Evolutionary conservation across 2,329 filamentous ascomycete species (phyloP).

Genomic region (Phoma sp.): DNA sequence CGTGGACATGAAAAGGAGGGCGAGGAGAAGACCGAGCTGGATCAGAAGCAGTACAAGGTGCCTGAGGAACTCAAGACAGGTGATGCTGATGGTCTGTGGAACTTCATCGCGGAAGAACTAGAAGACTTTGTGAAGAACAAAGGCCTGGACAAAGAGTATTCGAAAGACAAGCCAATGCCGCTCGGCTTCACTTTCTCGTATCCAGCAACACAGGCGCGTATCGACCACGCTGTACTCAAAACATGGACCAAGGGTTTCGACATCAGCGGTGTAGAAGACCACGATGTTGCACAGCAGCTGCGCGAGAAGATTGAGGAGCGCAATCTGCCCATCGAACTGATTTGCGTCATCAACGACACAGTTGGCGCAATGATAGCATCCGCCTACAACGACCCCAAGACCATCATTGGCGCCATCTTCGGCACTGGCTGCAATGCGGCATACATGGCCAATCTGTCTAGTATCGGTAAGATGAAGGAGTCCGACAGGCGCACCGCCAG

Average conservation of each 20-base stretch:
- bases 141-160: slow-evolving; percentile 69
- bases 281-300: slow-evolving; percentile 89
- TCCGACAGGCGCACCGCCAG: slow-evolving; percentile 9
- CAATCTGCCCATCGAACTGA: slow-evolving; percentile 82
- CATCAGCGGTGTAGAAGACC: slow-evolving; percentile 86
- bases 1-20: slow-evolving; percentile 85
- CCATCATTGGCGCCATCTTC: slow-evolving; percentile 92
- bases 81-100: slow-evolving; percentile 85
- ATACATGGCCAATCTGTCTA: slow-evolving; percentile 86
- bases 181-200: slow-evolving; percentile 97
- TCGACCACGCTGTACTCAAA: slow-evolving; percentile 90
- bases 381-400: slow-evolving; percentile 82
- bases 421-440: slow-evolving; percentile 94
- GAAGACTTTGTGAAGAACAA: slow-evolving; percentile 90
- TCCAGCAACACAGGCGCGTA: slow-evolving; percentile 89
- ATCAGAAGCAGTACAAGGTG: slow-evolving; percentile 95
- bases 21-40: slow-evolving; percentile 71
- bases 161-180: slow-evolving; percentile 70
- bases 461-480: slow-evolving; percentile 75
- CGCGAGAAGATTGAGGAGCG: slow-evolving; percentile 76
- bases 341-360: slow-evolving; percentile 90
- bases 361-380: slow-evolving; percentile 91
- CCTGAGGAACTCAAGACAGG: slow-evolving; percentile 91
- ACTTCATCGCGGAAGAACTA: slow-evolving; percentile 91
- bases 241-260: slow-evolving; percentile 99